Evolutionary conservation across 2,329 filamentous ascomycete genomes (phyloP).

Genomic region (Claviceps spartinae): DNA sequence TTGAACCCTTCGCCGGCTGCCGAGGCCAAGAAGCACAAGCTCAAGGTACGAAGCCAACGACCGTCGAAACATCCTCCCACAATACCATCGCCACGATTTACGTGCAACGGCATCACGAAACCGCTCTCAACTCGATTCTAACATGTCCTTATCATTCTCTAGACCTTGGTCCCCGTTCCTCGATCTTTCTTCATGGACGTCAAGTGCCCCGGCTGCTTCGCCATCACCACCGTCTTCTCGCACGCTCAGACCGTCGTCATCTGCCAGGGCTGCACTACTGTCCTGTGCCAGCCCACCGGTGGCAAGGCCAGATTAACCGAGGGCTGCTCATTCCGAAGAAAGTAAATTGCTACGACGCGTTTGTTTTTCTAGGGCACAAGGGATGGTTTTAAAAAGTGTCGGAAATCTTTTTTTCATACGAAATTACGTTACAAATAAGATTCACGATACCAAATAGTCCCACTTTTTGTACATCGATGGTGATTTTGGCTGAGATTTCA

Average conservation of each 20-base stretch:
- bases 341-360: conserved; percentile 57
- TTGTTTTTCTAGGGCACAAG: conserved; percentile 25
- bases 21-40: conserved; percentile 99
- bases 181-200: conserved; percentile 99
- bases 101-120: background rate
- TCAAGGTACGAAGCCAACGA: conserved; percentile 60
- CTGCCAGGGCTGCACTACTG: conserved; percentile 98
- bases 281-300: conserved; percentile 98
- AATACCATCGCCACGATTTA: conserved; percentile 7
- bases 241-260: conserved; percentile 99
- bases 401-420: too few relatives aligned
- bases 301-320: conserved; percentile 98
- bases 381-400: too few relatives aligned
- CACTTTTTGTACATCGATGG: too few relatives aligned
- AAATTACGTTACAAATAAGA: too few relatives aligned
- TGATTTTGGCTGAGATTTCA: too few relatives aligned
- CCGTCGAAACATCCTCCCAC: conserved; percentile 3
- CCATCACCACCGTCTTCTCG: conserved; percentile 99
- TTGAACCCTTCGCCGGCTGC: conserved; percentile 96
- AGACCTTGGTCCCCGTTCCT: conserved; percentile 89
- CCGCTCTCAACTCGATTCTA: background rate
- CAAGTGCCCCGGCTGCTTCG: conserved; percentile 99
- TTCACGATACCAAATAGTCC: too few relatives aligned
- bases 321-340: conserved; percentile 99
- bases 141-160: conserved; percentile 4